phyloP scores from a whole-genome alignment of 164 flowering plant genomes.

The Dillenia turbinata region DNA sequence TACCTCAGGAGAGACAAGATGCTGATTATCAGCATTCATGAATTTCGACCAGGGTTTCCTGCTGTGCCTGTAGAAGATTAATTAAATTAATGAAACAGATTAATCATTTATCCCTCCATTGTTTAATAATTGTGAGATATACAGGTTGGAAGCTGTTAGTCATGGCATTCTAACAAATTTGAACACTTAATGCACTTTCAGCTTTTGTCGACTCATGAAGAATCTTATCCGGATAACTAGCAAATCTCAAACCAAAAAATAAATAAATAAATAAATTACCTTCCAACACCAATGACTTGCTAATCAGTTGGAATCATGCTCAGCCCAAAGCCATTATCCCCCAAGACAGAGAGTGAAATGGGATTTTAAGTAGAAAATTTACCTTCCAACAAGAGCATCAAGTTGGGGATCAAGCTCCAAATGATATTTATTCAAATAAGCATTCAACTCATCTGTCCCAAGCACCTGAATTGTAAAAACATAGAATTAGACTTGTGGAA shows the following conservation, averaged over 20 bases:
- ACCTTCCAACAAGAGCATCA: constrained; percentile 86
- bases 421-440: constrained; percentile 71
- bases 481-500: neutral
- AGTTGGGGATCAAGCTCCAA: constrained; percentile 92
- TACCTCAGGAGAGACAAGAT: constrained; percentile 62
- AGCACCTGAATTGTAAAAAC: constrained; percentile 51
- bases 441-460: constrained; percentile 90
- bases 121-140: too few species aligned
- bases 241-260: too few species aligned
- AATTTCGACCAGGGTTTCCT: constrained; percentile 67
- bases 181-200: too few species aligned
- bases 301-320: too few species aligned
- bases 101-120: neutral
- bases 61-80: constrained; percentile 48
- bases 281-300: too few species aligned
- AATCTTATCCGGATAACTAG: too few species aligned
- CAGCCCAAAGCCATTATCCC: too few species aligned
- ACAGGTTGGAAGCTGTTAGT: too few species aligned
- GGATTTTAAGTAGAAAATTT: neutral
- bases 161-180: too few species aligned
- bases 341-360: neutral
- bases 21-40: constrained; percentile 58
- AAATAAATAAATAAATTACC: too few species aligned
- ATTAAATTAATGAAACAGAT: neutral
- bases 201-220: too few species aligned